Base-by-base conservation (phyloP, 257 asterid species). In the Nicotiana attenuata region DNA sequence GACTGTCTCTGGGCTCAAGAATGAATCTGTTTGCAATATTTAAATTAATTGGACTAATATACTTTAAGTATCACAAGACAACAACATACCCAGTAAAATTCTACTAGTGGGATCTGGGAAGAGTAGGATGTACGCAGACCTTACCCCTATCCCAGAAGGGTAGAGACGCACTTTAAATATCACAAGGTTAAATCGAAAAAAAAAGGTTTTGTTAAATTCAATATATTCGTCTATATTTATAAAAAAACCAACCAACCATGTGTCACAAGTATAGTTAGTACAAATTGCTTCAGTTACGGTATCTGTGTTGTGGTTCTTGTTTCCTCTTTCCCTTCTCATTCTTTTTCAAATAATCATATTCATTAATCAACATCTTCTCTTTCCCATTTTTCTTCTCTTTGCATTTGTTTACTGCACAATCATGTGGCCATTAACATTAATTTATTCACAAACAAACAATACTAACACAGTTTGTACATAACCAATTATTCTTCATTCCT, bases 211-310 rank as follows among this genome's bases (percentile, higher is more conserved):
- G n/a, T 35, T 35, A 35, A 38, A 38, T 38, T 38, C 47, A 41
- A 41, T 41, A 1, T 41, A 41, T 41, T 41, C 11, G 11, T 41
- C 10, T 41, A 41, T 7, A 10, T 41, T 41, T 7, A 38, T 38
- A 41, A 41, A 41, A 7, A 41, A 41, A 8, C 2, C 7, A 41
- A 41, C 47, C 91, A 82, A 80, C 81, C 92, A 82, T 71, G 52
- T 88, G 88, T 85, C 89, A 82, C 88, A 64, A 63, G 73, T 83
- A 80, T 61, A 31, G 68, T 22, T 55, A 75, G 60, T 63, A 24
- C 10, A 59, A 20, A n/a, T n/a, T 78, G 78, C 78, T 24, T 33
- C 76, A 61, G 64, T 65, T 13, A 35, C 53, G 63, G 79, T 80
- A 55, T 81, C 78, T 68, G 75, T 28, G 78, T 80, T 22, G 69